A percentile compares a stretch with the other conserved stretches of the same genome.
Conservation (phyloP, 345 rosid genomes). For the Pugionium dolabratum region DNA sequence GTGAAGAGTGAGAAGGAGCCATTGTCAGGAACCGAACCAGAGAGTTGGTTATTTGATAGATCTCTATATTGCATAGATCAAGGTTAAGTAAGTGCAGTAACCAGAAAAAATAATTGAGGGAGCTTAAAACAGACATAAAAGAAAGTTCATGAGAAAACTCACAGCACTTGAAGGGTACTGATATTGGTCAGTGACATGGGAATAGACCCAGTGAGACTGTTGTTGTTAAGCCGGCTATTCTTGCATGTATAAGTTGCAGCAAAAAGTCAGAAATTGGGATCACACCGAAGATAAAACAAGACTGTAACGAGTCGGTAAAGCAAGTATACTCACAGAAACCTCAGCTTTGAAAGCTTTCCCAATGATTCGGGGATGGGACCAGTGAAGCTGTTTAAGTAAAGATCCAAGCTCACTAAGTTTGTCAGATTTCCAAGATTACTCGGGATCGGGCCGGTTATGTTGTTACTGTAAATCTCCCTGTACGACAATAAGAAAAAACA, state of each 20-base stretch:
- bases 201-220: conserved; percentile 77
- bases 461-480: conserved; percentile 98
- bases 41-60: conserved; percentile 87
- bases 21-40: conserved; percentile 95
- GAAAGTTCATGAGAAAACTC: conserved; percentile 45
- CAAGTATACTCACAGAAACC: conserved; percentile 79
- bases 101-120: conserved; percentile 2
- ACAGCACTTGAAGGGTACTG: conserved; percentile 91
- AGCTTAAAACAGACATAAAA: conserved; percentile 4
- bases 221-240: conserved; percentile 96
- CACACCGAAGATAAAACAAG: conserved; percentile 15
- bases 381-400: conserved; percentile 82
- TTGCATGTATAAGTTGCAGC: conserved; percentile 43
- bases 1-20: conserved; percentile 98
- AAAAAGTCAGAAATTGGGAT: conserved; percentile 25
- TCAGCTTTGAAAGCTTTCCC: conserved; percentile 84
- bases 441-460: conserved; percentile 85
- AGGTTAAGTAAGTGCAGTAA: not conserved
- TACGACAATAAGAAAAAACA: conserved; percentile 1
- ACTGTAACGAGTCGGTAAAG: conserved; percentile 12
- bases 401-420: conserved; percentile 97
- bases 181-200: conserved; percentile 90
- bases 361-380: conserved; percentile 89
- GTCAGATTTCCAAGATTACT: conserved; percentile 94
- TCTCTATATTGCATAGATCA: conserved; percentile 58